Evolutionary conservation across 176 grass and related monocot species (phyloP).

Genomic region (Carex cristatella): DNA sequence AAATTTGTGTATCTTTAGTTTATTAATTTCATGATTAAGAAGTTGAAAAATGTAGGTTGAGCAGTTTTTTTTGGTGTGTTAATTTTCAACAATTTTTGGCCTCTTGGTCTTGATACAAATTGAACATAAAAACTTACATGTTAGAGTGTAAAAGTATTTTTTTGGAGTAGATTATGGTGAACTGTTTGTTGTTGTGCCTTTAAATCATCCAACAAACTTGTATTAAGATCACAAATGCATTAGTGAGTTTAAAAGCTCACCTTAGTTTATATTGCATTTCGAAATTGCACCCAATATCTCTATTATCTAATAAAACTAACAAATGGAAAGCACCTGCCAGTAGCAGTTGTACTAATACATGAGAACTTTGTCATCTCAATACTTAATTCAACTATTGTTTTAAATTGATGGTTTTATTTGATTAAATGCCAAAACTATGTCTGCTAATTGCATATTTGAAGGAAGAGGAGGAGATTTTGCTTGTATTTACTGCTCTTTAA

Average conservation of each 20-base stretch:
- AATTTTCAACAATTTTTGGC: background rate
- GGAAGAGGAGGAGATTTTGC: no score
- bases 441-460: background rate
- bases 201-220: background rate
- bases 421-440: background rate
- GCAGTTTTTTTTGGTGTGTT: background rate
- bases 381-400: background rate
- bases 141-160: background rate
- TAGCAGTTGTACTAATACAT: background rate
- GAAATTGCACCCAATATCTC: background rate
- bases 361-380: background rate
- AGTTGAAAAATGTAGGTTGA: background rate
- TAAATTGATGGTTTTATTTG: background rate
- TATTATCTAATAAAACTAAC: background rate
- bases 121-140: background rate
- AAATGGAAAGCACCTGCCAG: background rate
- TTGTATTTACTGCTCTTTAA: no score
- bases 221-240: background rate
- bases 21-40: background rate
- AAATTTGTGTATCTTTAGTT: background rate
- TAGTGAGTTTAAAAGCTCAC: background rate
- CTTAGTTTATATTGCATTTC: slow-evolving; percentile 1
- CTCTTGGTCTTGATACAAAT: background rate
- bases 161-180: background rate
- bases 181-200: background rate